These are phyloP conservation scores for Aspergillus clavatus DNA, from an alignment of 2,329 filamentous ascomycete species.

Conservation along the genomic window DNA sequence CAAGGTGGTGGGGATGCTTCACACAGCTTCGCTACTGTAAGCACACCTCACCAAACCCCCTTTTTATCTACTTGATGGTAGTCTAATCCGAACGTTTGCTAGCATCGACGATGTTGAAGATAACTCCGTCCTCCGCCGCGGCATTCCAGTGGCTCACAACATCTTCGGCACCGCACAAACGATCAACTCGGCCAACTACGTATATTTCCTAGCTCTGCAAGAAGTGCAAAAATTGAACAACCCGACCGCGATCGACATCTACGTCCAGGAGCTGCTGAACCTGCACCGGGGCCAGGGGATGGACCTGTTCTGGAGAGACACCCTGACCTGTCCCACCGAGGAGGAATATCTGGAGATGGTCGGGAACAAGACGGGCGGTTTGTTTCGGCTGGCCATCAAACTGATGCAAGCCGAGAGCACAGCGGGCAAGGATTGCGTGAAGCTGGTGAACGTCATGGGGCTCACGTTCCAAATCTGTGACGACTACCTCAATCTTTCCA, in stretches of 20 bases:
- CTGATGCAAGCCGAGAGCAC: constrained; percentile 43
- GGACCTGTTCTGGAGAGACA: constrained; percentile 48
- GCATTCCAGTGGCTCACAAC: constrained; percentile 46
- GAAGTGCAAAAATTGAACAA: constrained; percentile 40
- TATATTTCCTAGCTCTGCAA: constrained; percentile 44
- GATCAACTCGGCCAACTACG: constrained; percentile 50
- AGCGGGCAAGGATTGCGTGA: constrained; percentile 39
- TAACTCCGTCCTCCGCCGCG: constrained; percentile 44
- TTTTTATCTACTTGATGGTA: neutral
- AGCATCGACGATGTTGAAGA: constrained; percentile 50
- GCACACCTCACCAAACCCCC: constrained; percentile 7
- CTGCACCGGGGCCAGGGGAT: constrained; percentile 46
- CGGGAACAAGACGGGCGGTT: constrained; percentile 46
- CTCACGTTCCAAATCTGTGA: constrained; percentile 47
- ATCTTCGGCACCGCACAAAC: constrained; percentile 49
- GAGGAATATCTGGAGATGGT: constrained; percentile 49
- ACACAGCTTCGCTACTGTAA: constrained; percentile 43
- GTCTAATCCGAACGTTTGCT: neutral
- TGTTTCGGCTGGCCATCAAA: constrained; percentile 44
- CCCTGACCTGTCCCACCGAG: constrained; percentile 43
- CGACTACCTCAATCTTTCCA: constrained; percentile 84
- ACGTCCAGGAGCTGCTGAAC: constrained; percentile 43
- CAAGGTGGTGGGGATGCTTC: constrained; percentile 43
- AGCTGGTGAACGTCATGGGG: constrained; percentile 63
- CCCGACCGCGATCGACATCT: constrained; percentile 40